A percentile compares a stretch with the other conserved stretches of the same genome.
Evolutionary conservation across 2,329 filamentous ascomycete genomes (phyloP).

Genomic region (Paecilomyces sp.): DNA sequence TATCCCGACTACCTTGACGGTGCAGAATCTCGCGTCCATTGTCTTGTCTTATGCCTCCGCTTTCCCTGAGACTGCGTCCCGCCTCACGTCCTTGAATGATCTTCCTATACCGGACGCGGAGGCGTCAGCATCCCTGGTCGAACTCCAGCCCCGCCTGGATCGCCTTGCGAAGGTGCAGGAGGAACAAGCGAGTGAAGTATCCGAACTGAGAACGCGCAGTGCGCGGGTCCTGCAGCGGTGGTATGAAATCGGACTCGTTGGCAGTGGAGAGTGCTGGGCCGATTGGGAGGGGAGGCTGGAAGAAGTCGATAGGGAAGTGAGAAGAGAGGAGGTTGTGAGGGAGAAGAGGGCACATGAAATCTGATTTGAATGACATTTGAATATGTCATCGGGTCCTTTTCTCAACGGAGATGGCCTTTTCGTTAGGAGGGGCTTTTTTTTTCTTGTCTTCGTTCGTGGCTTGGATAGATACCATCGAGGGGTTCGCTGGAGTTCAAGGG

Average conservation of each 20-base stretch:
- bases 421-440: no score
- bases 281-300: constrained; percentile 63
- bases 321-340: constrained; percentile 54
- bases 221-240: constrained; percentile 55
- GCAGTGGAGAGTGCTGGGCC: constrained; percentile 61
- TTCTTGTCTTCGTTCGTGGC: not conserved
- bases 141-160: constrained; percentile 36
- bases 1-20: constrained; percentile 28
- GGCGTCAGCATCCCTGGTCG: constrained; percentile 34
- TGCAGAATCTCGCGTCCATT: constrained; percentile 30
- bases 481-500: not conserved
- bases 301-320: constrained; percentile 57
- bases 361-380: constrained; percentile 11
- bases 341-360: constrained; percentile 42
- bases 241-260: constrained; percentile 67
- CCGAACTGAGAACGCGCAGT: constrained; percentile 35
- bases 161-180: constrained; percentile 28
- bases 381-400: not conserved
- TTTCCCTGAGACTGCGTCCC: constrained; percentile 41
- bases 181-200: constrained; percentile 31
- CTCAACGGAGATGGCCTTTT: not conserved
- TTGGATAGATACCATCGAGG: not conserved
- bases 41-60: constrained; percentile 39
- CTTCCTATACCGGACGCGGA: constrained; percentile 38
- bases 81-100: constrained; percentile 42